Evolutionary conservation across 192 early-diverging fungal genomes (phyloP).

Genomic region (Coemansia sp.): DNA sequence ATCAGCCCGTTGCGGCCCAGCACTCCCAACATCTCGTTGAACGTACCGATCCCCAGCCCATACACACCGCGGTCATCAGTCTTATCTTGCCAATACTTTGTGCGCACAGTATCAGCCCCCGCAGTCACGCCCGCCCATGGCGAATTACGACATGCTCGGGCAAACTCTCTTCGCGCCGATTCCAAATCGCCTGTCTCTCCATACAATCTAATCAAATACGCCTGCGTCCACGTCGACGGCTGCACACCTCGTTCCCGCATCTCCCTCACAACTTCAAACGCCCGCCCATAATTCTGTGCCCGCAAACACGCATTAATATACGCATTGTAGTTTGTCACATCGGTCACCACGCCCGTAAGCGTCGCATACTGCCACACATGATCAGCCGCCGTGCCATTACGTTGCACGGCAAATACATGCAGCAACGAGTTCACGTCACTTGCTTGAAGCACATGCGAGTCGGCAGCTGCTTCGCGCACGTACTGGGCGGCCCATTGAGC

Average conservation of each 20-base stretch:
- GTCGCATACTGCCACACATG: conserved; percentile 39
- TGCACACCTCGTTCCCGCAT: conserved; percentile 15
- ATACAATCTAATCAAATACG: conserved; percentile 19
- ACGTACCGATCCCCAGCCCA: conserved; percentile 8
- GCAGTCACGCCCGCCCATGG: background rate
- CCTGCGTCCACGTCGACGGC: conserved; percentile 22
- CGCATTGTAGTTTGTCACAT: conserved; percentile 32
- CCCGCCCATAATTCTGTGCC: conserved; percentile 15
- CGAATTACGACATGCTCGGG: background rate
- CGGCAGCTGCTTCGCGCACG: background rate
- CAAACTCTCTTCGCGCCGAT: conserved; percentile 26
- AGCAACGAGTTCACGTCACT: conserved; percentile 15
- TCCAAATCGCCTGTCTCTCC: conserved; percentile 31
- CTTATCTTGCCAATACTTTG: conserved; percentile 18
- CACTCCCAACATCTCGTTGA: conserved; percentile 43
- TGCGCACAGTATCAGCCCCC: background rate
- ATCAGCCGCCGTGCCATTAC: conserved; percentile 14
- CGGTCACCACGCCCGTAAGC: conserved; percentile 21
- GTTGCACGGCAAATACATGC: conserved; percentile 6
- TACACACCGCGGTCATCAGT: conserved; percentile 5
- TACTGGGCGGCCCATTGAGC: background rate
- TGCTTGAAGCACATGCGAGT: background rate
- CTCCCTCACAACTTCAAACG: conserved; percentile 20
- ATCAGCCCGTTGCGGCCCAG: conserved; percentile 46
- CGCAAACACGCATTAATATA: conserved; percentile 20